phyloP scores from a whole-genome alignment of 2,329 filamentous ascomycete genomes.

The Colletotrichum zoysiae region DNA sequence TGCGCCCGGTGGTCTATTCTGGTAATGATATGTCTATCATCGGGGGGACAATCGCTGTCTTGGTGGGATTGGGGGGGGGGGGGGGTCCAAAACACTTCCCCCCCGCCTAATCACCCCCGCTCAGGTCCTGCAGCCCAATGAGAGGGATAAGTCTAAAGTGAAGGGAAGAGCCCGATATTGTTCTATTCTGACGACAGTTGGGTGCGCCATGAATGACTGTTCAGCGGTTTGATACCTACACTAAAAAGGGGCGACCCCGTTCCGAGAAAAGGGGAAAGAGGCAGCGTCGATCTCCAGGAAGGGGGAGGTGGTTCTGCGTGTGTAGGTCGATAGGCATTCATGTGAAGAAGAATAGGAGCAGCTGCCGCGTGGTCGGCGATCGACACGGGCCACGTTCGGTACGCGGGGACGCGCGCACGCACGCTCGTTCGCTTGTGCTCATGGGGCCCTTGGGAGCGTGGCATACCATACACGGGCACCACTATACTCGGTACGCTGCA shows the following conservation, averaged over 20 bases:
- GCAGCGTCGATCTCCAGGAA: slow-evolving; percentile 29
- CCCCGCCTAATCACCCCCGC: not conserved
- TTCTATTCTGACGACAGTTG: slow-evolving; percentile 3
- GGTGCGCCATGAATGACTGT: slow-evolving; percentile 16
- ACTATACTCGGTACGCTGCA: not conserved
- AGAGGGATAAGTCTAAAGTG: slow-evolving; percentile 23
- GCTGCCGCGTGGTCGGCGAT: slow-evolving; percentile 34
- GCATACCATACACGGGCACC: not conserved
- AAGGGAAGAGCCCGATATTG: not conserved
- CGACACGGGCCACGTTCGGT: slow-evolving; percentile 29
- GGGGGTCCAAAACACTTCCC: too few relatives aligned
- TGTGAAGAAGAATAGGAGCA: slow-evolving; percentile 24
- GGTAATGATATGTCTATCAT: slow-evolving; percentile 27
- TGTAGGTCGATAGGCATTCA: not conserved
- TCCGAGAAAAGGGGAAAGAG: slow-evolving; percentile 25
- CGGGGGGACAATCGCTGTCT: not conserved
- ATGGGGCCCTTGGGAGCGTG: not conserved
- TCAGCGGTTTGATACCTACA: slow-evolving; percentile 7
- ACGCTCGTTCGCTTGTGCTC: not conserved
- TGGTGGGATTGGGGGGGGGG: not conserved
- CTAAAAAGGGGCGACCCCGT: not conserved
- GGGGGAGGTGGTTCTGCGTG: slow-evolving; percentile 2
- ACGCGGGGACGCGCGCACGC: slow-evolving; percentile 28
- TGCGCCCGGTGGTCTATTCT: slow-evolving; percentile 20
- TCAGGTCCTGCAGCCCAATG: slow-evolving; percentile 16